A percentile compares a stretch with the other conserved stretches of the same genome.
Evolutionary conservation across 2,329 filamentous ascomycete genomes (phyloP).

Genomic region (Hypomyces rosellus): DNA sequence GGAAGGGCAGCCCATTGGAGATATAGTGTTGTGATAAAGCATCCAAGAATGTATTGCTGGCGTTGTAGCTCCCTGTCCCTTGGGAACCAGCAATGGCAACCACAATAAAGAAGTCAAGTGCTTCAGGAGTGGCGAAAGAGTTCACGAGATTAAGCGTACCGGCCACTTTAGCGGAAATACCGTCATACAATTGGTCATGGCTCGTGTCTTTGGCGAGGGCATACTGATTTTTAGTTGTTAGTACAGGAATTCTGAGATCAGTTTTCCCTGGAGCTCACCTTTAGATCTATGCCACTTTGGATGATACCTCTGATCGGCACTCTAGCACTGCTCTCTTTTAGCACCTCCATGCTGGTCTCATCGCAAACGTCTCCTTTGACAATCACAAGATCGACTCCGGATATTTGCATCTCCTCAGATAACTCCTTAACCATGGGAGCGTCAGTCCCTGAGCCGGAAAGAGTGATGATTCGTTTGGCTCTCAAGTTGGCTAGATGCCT

Average conservation of each 20-base stretch:
- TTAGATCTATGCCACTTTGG: background rate
- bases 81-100: background rate
- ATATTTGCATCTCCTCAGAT: background rate
- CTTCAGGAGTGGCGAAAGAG: background rate
- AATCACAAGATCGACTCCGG: conserved; percentile 2
- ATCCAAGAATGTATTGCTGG: conserved; percentile 6
- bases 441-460: background rate
- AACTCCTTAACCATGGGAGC: background rate
- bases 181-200: too few species aligned
- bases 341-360: background rate
- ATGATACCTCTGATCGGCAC: conserved; percentile 4
- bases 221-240: background rate
- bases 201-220: background rate
- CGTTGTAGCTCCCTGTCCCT: background rate
- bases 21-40: conserved; percentile 2
- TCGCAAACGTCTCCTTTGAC: background rate
- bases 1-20: conserved; percentile 1
- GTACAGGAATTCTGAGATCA: background rate
- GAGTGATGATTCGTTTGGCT: conserved; percentile 4
- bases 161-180: background rate
- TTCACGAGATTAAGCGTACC: background rate
- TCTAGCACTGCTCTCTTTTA: background rate
- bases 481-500: conserved; percentile 5
- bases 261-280: background rate
- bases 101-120: conserved; percentile 9